Base-by-base conservation (phyloP, 495 filamentous ascomycete species). In the Aspergillus mulundensis region DNA sequence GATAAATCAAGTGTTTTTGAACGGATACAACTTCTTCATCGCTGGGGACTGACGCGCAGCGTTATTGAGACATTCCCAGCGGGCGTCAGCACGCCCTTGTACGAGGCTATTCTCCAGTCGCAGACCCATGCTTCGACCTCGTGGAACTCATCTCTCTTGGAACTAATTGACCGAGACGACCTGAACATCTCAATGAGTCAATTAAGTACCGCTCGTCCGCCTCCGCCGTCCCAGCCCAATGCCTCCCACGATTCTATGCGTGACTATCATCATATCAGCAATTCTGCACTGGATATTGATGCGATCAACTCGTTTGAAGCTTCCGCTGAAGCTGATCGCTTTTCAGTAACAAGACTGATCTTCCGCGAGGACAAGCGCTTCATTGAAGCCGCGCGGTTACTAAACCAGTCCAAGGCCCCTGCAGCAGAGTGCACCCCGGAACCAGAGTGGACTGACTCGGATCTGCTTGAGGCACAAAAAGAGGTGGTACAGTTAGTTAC, bases 381-480 rank as follows among this genome's bases (percentile, higher is more conserved):
- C 50, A 74, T 86, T 21, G 94, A 97, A 68, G 93, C 90, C 2
- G 81, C 81, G 38, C 81, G 76, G 53, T 73, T 99, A 44, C 75
- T 99, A 7, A 88, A 93, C 45, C 89, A 91, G 23, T 79, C 82
- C 8, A 89, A 87, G 59, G 77, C 87, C 20, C 84, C 91, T 20
- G 77, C 87, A n/a, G 85, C 91, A 30, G 84, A 87, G 25, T 88
- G 90, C 51, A 74, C 84, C 50, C 84, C 90, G 1, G 82, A 90
- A 57, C 84, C 86, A 0, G 84, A 85, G 34, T 94, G 88, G 87
- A 82, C 84, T 18, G 95, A 98, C 61, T 78, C 86, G 0, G 86
- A 94, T 53, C 81, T 94, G n/a, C 75, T 98, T 10, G 93, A 97
- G 61, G 84, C 85, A n/a, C 93, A 97, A 64, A 96, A 96, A 67